Percentiles rank a stretch among this genome's conserved stretches.
Evolutionary conservation across 1,284 basidiomycete genomes (phyloP).

Genomic region (Boletus holoroseus): DNA sequence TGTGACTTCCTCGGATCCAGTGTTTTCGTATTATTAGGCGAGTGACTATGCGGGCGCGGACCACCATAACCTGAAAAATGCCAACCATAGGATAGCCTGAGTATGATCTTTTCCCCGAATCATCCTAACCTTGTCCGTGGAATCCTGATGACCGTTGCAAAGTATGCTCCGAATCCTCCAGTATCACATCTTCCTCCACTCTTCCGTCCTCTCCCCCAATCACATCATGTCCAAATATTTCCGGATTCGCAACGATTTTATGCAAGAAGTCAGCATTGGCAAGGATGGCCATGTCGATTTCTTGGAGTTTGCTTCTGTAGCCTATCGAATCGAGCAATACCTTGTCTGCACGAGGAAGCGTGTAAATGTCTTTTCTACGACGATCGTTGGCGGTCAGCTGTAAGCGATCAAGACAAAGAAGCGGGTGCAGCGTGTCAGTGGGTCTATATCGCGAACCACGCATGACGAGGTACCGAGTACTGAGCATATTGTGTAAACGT

Average conservation of each 20-base stretch:
- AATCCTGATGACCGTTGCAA: neutral
- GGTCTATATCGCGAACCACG: neutral
- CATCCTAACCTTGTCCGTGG: conserved; percentile 12
- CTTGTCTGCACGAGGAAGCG: conserved; percentile 55
- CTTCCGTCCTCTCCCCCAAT: conserved; percentile 20
- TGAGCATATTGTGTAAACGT: conserved; percentile 63
- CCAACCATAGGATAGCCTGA: neutral
- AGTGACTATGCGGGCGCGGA: conserved; percentile 29
- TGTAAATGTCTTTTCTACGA: conserved; percentile 65
- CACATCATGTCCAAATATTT: conserved; percentile 61
- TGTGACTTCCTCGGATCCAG: conserved; percentile 23
- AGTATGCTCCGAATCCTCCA: neutral
- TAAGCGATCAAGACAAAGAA: neutral
- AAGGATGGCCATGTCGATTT: conserved; percentile 64
- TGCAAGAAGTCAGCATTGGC: conserved; percentile 65
- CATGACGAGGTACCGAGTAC: conserved; percentile 45
- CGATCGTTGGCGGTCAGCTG: conserved; percentile 73
- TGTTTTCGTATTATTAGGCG: conserved; percentile 25
- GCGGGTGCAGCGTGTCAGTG: neutral
- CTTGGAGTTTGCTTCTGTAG: conserved; percentile 62
- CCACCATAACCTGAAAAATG: conserved; percentile 20
- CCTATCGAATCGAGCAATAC: conserved; percentile 55
- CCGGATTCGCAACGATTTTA: conserved; percentile 61
- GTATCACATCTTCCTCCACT: neutral
- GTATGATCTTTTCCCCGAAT: neutral